Evolutionary conservation across 2,329 filamentous ascomycete species (phyloP), one percentile per base, ranked within the genome.

Genomic region (Colletotrichum orchidophilum): DNA sequence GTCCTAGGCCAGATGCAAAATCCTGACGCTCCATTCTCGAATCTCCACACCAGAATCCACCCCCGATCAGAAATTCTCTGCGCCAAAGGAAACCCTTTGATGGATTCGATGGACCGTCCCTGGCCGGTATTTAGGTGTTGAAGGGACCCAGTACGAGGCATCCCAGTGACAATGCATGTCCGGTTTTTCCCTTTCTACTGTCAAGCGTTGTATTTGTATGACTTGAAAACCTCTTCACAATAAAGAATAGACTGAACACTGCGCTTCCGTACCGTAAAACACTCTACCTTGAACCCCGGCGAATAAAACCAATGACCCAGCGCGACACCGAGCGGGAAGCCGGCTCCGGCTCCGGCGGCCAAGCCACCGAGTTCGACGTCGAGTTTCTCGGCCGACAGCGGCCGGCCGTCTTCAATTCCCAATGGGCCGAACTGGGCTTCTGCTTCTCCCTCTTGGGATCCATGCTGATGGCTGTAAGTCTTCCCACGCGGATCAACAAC

Each of bases 381-480:
- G 89, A 93, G 75, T 83, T 85, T 18, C 83, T 93, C 1, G 91
- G 91, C 57, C 86, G 91, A 65, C 84, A 91, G 75, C 84, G 91
- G 4, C 92, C 91, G 2, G 81, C 84, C 5, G 81, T 82, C 49
- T 91, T 93, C 76, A 77, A 79, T 11, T 85, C 83, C 2, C 77
- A 81, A 58, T 84, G 85, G 80, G 80, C 86, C n/a, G 92, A 93
- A 76, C 72, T 89, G 5, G 85, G 86, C 26, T 93, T 93, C 76
- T 87, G 90, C 76, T 87, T 89, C 74, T 88, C 88, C 0, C 83
- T 92, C 24, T 81, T 91, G 13, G 86, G 88, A 72, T 91, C 89
- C 55, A 91, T 92, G 81, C 87, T 92, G 72, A 84, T 92, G 75
- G 83, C 87, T 33, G 85, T 86, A 78, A 54, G 84, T 77, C 50